These are phyloP conservation scores for Talaromyces rugulosus DNA, from an alignment of 2,329 filamentous ascomycete genomes.

Conservation along the genomic window DNA sequence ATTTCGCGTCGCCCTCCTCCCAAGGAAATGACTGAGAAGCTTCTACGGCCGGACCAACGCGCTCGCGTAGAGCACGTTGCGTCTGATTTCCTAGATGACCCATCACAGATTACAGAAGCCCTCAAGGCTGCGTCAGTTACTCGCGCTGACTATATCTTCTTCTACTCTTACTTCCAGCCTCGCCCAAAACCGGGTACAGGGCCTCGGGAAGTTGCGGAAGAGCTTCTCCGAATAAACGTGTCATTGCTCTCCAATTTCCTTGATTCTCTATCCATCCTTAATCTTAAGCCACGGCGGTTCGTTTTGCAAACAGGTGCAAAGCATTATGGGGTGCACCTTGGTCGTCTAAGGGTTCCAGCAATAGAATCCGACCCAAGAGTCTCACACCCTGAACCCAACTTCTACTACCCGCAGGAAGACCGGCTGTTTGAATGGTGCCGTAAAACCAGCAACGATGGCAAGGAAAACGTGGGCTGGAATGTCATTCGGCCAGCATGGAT, in stretches of 20 bases:
- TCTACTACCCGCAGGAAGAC: constrained; percentile 10
- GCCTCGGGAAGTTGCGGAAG: background rate
- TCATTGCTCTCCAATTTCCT: background rate
- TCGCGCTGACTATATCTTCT: background rate
- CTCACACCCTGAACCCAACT: background rate
- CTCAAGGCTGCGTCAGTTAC: background rate
- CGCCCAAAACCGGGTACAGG: background rate
- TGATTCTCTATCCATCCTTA: background rate
- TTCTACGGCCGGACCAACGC: background rate
- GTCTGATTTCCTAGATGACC: background rate
- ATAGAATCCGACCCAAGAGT: constrained; percentile 8
- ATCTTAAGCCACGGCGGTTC: constrained; percentile 2
- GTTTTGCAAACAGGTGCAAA: constrained; percentile 4
- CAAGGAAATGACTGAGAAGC: background rate
- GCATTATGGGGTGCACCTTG: constrained; percentile 6
- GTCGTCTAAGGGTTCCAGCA: constrained; percentile 3
- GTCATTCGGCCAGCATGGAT: constrained; percentile 3
- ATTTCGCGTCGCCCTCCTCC: background rate
- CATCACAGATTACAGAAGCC: background rate
- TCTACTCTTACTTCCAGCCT: background rate
- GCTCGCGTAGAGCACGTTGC: background rate
- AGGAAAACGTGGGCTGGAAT: constrained; percentile 4
- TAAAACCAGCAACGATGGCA: background rate
- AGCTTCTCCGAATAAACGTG: background rate
- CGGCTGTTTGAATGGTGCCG: background rate